Percentiles rank a stretch among this genome's conserved stretches.
These are phyloP conservation scores for Combretum micranthum DNA, from an alignment of 345 rosid genomes.

Conservation along the genomic window DNA sequence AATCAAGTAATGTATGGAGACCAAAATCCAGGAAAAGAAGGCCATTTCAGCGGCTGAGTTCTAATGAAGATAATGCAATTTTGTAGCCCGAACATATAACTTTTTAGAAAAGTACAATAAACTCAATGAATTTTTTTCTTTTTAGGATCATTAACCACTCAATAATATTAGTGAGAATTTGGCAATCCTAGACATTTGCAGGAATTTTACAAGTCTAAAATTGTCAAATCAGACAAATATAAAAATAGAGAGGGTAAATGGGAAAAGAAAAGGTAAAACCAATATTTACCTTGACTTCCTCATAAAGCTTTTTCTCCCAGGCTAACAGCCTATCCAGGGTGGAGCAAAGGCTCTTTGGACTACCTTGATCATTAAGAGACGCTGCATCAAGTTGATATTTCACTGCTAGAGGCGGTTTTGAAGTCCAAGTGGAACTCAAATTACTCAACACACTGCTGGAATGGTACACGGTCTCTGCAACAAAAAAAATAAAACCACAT, in stretches of 20 bases:
- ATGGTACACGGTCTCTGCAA: constrained; percentile 90
- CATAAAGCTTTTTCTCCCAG: constrained; percentile 95
- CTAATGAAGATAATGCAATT: no score
- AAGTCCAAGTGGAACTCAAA: constrained; percentile 93
- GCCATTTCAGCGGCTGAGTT: no score
- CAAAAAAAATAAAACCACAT: neutral
- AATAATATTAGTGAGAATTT: no score
- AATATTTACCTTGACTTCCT: constrained; percentile 73
- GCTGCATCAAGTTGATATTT: constrained; percentile 71
- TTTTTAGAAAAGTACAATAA: no score
- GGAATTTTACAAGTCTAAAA: no score
- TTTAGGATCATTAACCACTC: no score
- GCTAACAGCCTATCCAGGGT: constrained; percentile 87
- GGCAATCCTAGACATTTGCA: no score
- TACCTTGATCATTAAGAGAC: constrained; percentile 47
- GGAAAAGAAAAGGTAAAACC: neutral
- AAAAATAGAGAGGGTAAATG: no score
- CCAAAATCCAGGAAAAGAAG: neutral
- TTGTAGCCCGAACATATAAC: no score
- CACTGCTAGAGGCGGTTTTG: constrained; percentile 90
- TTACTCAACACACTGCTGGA: constrained; percentile 80
- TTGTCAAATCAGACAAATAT: no score
- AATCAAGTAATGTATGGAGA: constrained; percentile 1
- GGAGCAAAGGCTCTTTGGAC: constrained; percentile 73
- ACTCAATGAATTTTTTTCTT: no score